A percentile compares a stretch with the other conserved stretches of the same genome.
Evolutionary conservation across 2,329 filamentous ascomycete genomes (phyloP).

Genomic region (Sphaerostilbella broomeana): DNA sequence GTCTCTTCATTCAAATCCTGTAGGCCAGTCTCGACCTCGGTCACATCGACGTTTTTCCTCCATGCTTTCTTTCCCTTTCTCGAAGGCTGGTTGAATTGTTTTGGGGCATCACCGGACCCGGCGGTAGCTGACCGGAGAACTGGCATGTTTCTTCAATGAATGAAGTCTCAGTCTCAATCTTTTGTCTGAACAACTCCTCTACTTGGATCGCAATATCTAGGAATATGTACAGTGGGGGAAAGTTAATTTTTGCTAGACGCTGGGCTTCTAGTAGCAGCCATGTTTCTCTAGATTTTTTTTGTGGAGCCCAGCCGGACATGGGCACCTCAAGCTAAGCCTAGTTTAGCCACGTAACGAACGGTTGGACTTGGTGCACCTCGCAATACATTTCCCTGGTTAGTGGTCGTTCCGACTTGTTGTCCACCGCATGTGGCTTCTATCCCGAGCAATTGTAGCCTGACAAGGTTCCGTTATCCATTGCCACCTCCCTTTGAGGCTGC

Average conservation of each 20-base stretch:
- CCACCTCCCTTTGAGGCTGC: constrained; percentile 11
- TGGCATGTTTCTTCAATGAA: constrained; percentile 49
- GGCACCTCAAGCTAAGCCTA: constrained; percentile 4
- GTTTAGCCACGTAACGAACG: constrained; percentile 5
- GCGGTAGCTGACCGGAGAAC: constrained; percentile 40
- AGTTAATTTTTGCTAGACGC: too few relatives aligned
- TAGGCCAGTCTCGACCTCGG: constrained; percentile 76
- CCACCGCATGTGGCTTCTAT: constrained; percentile 7
- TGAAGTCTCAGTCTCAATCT: too few relatives aligned
- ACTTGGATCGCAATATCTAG: not conserved
- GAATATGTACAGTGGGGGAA: not conserved
- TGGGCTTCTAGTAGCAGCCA: not conserved
- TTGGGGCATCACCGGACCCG: constrained; percentile 56
- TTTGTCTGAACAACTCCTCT: too few relatives aligned
- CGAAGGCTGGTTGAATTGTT: constrained; percentile 80
- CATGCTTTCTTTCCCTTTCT: constrained; percentile 98
- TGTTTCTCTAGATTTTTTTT: constrained; percentile 13
- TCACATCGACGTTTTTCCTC: constrained; percentile 95
- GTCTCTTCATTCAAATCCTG: constrained; percentile 82
- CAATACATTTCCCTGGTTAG: too few relatives aligned
- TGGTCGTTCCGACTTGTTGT: constrained; percentile 6
- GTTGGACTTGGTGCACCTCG: too few relatives aligned
- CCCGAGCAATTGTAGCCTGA: not conserved
- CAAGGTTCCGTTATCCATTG: constrained; percentile 7
- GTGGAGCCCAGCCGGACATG: not conserved